A percentile compares a stretch with the other conserved stretches of the same genome.
Evolutionary conservation across 2,329 filamentous ascomycete species (phyloP).

Genomic region (Diaporthe humulicola): DNA sequence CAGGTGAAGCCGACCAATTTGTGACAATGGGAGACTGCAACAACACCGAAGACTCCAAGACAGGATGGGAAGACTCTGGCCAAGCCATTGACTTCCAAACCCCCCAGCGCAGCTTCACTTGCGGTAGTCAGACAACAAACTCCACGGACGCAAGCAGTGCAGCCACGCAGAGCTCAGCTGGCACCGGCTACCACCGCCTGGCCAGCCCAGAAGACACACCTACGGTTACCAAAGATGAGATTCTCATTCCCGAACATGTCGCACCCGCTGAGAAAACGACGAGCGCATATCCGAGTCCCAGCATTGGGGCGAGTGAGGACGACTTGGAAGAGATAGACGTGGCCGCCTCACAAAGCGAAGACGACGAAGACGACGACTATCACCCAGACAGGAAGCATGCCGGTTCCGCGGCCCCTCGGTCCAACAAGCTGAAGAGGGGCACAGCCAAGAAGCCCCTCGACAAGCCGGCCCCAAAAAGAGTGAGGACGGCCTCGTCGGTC

Average conservation of each 20-base stretch:
- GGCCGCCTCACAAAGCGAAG: conserved; percentile 22
- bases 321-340: conserved; percentile 32
- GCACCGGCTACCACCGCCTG: conserved; percentile 39
- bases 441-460: conserved; percentile 32
- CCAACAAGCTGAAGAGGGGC: conserved; percentile 44
- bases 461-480: conserved; percentile 28
- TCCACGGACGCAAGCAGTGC: conserved; percentile 42
- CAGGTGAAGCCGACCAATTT: conserved; percentile 44
- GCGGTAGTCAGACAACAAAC: conserved; percentile 50
- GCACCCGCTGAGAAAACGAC: not conserved
- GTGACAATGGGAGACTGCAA: conserved; percentile 54
- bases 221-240: conserved; percentile 35
- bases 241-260: conserved; percentile 2
- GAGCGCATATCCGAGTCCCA: conserved; percentile 36
- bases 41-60: conserved; percentile 47
- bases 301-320: conserved; percentile 36
- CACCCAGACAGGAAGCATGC: conserved; percentile 18
- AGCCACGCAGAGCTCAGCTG: conserved; percentile 39
- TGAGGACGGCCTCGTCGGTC: conserved; percentile 37
- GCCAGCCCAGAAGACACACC: conserved; percentile 47
- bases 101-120: conserved; percentile 47
- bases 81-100: conserved; percentile 44
- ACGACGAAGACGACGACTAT: conserved; percentile 36
- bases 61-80: conserved; percentile 47
- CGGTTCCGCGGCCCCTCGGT: conserved; percentile 3